Evolutionary conservation across 2,329 filamentous ascomycete species (phyloP).

Genomic region (Sodiomyces alkalinus): DNA sequence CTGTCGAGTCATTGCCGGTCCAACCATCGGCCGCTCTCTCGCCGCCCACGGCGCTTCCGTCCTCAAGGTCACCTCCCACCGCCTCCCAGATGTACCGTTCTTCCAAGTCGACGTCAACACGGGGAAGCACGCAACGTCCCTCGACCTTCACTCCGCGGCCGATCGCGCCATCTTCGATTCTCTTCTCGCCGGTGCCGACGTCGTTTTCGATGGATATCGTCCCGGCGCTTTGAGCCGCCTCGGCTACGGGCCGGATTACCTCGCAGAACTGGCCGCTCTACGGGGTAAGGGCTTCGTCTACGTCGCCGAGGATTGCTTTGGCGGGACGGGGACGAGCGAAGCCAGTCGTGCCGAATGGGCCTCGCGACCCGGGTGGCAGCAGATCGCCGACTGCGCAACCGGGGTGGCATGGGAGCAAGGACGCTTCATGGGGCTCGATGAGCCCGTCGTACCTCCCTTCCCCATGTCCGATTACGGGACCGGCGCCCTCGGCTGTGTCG

Average conservation of each 20-base stretch:
- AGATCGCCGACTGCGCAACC: constrained; percentile 45
- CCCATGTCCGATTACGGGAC: constrained; percentile 31
- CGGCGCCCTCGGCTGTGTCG: constrained; percentile 17
- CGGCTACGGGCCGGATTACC: constrained; percentile 37
- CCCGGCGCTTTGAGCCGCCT: constrained; percentile 41
- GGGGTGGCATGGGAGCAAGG: constrained; percentile 37
- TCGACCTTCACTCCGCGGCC: constrained; percentile 34
- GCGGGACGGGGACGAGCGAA: constrained; percentile 27
- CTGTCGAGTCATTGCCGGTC: constrained; percentile 53
- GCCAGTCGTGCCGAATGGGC: constrained; percentile 31
- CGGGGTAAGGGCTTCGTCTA: constrained; percentile 44
- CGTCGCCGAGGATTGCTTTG: constrained; percentile 49
- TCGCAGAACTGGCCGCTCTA: constrained; percentile 29
- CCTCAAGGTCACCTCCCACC: constrained; percentile 46
- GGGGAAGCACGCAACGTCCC: constrained; percentile 43
- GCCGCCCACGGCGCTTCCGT: constrained; percentile 56
- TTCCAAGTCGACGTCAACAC: constrained; percentile 51
- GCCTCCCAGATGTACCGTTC: constrained; percentile 46
- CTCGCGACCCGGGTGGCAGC: constrained; percentile 44
- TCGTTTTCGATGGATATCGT: constrained; percentile 48
- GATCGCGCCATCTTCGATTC: constrained; percentile 36
- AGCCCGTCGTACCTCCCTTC: constrained; percentile 43
- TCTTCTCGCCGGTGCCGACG: constrained; percentile 39
- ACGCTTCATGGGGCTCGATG: constrained; percentile 33
- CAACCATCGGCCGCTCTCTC: constrained; percentile 48